Conservation (phyloP, 2,329 filamentous ascomycete species). For the Phialophora macrospora region DNA sequence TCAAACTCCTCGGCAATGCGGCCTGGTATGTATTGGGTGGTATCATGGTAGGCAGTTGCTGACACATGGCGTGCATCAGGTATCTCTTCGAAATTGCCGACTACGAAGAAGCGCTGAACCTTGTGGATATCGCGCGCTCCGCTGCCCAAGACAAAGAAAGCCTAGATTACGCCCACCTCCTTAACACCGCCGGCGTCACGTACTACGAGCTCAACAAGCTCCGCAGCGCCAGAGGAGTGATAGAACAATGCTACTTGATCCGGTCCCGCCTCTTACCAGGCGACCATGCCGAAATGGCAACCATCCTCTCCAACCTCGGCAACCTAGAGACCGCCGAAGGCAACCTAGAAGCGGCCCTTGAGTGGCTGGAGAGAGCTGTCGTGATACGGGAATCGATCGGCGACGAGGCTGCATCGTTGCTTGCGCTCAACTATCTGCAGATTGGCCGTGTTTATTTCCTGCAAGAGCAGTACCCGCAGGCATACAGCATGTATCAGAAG, state of each 20-base stretch:
- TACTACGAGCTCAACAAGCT: conserved; percentile 24
- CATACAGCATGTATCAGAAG: conserved; percentile 21
- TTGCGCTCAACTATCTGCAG: conserved; percentile 19
- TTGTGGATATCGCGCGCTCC: conserved; percentile 8
- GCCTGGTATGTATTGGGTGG: conserved; percentile 4
- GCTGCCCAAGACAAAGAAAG: conserved; percentile 12
- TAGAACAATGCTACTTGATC: conserved; percentile 13
- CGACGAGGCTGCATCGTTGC: conserved; percentile 8
- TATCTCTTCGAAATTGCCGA: conserved; percentile 27
- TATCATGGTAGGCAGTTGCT: background rate
- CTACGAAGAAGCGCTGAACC: conserved; percentile 16
- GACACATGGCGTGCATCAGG: conserved; percentile 6
- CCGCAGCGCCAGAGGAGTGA: background rate
- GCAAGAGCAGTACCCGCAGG: conserved; percentile 4
- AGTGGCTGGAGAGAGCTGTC: conserved; percentile 1
- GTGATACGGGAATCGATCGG: conserved; percentile 7
- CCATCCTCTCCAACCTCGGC: conserved; percentile 19
- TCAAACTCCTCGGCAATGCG: conserved; percentile 20
- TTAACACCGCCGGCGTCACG: conserved; percentile 14
- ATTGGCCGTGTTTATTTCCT: conserved; percentile 18
- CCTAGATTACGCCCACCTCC: conserved; percentile 16
- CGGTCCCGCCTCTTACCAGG: conserved; percentile 6
- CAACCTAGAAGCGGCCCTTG: conserved; percentile 13
- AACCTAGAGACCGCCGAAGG: conserved; percentile 22
- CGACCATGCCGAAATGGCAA: conserved; percentile 12